Conservation (phyloP, 1,284 basidiomycete genomes). For the Ustilago bromivora region DNA sequence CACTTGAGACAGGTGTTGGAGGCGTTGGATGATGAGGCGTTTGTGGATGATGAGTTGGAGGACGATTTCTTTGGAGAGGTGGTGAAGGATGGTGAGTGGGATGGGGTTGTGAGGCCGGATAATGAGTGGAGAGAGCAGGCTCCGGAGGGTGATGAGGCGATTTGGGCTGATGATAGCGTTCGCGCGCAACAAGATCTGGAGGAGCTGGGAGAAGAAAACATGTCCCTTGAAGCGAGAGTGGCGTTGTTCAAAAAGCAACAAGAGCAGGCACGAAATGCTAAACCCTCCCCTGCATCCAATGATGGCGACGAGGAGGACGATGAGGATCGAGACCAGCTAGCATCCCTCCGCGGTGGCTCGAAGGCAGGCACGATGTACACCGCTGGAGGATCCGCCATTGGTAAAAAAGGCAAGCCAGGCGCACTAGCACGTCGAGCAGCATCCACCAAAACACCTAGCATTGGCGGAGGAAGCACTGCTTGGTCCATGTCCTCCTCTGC, state of each 20-base stretch:
- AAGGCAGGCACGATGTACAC: slow-evolving; percentile 44
- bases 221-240: slow-evolving; percentile 63
- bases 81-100: slow-evolving; percentile 73
- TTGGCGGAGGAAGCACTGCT: slow-evolving; percentile 61
- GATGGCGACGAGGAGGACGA: slow-evolving; percentile 33
- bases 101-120: slow-evolving; percentile 30
- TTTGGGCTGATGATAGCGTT: slow-evolving; percentile 57
- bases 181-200: slow-evolving; percentile 51
- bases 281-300: slow-evolving; percentile 11
- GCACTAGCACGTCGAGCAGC: slow-evolving; percentile 63
- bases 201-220: slow-evolving; percentile 43
- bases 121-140: slow-evolving; percentile 62
- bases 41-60: slow-evolving; percentile 75
- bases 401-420: slow-evolving; percentile 59
- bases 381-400: slow-evolving; percentile 51
- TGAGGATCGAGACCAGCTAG: slow-evolving; percentile 58
- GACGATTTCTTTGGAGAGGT: slow-evolving; percentile 73
- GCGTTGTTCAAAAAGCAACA: slow-evolving; percentile 65
- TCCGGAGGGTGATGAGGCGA: slow-evolving; percentile 64
- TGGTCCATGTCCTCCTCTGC: slow-evolving; percentile 89
- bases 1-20: slow-evolving; percentile 92
- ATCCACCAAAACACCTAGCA: slow-evolving; percentile 56
- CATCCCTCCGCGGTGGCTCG: slow-evolving; percentile 37
- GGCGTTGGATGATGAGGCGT: slow-evolving; percentile 92
- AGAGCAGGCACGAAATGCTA: slow-evolving; percentile 30